Base-by-base conservation (phyloP, 192 early-diverging fungal species). In the Spizellomyces sp. region DNA sequence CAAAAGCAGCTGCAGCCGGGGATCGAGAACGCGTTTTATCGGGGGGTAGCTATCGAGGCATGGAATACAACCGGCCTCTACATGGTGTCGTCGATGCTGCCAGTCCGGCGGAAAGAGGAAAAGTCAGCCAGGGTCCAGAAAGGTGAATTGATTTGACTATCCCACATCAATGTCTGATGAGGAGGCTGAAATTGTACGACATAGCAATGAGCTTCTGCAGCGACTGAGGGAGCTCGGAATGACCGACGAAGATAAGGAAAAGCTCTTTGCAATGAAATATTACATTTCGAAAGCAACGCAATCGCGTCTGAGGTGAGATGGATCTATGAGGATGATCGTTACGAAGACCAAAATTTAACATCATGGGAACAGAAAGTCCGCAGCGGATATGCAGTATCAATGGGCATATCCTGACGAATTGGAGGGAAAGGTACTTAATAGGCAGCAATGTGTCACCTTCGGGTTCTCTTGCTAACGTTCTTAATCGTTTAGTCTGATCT, bases 281-380 rank as follows among this genome's bases (percentile, higher is more conserved):
- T 92, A 89, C 67, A 91, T 94, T 9, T 91, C 83, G 67, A 94
- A 94, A 73, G 70, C 89, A 21, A 86, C 92, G 2, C 71, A 81
- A 56, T 75, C 88, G 4, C 83, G 82, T 36, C 36, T 70, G 48
- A 58, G 77, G 52, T 17, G 48, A 62, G 22, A 17, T 61, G 17
- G 5, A 9, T 19, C 59, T 54, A 54, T 54, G 14, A 54, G 50
- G 17, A 54, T 19, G 17, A n/a, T 12, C 4, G 50, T 54, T 54
- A n/a, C 17, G 14, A 0, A 54, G 17, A 54, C 17, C 50, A 54
- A n/a, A n/a, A 19, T 54, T 4, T 54, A 12, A 54, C 50, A 54
- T 36, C 27, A 36, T 36, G 27, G 27, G 27, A 36, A 36, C 27
- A 54, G 50, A 19, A 54, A 54, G 50, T 54, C 17, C 4, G 50